Evolutionary conservation across 139 green algal genomes (phyloP), one percentile per base, ranked within the genome.

Genomic region (Pedinophyceae sp.): DNA sequence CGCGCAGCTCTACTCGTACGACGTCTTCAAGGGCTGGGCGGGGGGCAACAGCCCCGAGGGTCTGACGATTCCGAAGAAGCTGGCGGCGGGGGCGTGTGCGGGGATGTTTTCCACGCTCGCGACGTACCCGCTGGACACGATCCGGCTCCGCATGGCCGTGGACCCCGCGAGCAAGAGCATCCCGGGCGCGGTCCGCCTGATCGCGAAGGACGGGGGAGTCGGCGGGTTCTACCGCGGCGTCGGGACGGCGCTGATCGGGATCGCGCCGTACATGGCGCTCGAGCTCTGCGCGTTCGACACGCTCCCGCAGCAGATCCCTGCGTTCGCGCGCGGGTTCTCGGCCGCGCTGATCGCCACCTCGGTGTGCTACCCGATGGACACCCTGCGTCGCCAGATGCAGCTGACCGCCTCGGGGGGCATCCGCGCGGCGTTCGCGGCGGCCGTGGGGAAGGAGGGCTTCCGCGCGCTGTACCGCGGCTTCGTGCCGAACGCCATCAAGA

Each of bases 211-310:
- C 50, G 80, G 77, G 28, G 69, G 75, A 24, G 52, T 69, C 26
- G 43, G 41, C 2, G 73, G 72, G 23, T 82, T 85, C 52, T 88
- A 81, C 67, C 54, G 78, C 20, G 82, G 82, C 26, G 52, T 91
- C 23, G 71, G 65, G 19, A 67, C 78, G 17, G 77, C 80, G 17
- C 59, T 88, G 52, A 34, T 82, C 27, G 77, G 76, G 62, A 88
- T 88, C 47, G 74, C 77, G 0, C 82, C 82, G 13, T 91, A 91
- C 66, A 86, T 86, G 76, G 82, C 75, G 2, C 46, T 91, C 1
- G 81, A 91, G 59, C 67, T 88, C 25, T 66, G 68, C 2, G 55
- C 64, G 30, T 87, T 74, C 52, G 79, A 88, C 61, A 48, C 81
- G 2, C 62, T 84, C 28, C 71, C 75, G 3, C 39, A 57, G 16